Conservation (phyloP, 257 asterid genomes). For the Knoxia roxburghii region DNA sequence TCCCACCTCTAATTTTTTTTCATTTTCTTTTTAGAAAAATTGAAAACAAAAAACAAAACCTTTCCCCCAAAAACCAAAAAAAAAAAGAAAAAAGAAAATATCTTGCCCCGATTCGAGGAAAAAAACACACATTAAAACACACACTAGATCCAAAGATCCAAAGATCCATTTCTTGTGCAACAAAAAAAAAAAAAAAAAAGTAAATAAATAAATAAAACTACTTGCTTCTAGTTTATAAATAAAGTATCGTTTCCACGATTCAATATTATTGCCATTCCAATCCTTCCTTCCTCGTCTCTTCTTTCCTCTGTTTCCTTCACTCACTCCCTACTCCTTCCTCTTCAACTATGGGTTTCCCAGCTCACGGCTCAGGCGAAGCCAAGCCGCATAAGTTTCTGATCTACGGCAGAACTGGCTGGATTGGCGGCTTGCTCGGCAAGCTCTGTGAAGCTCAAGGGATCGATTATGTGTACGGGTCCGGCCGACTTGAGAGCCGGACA, state of each 20-base stretch:
- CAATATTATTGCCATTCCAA: background rate
- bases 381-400: conserved; percentile 61
- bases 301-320: background rate
- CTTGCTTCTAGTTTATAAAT: background rate
- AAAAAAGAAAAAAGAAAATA: background rate
- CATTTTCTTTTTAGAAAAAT: no score
- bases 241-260: background rate
- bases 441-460: conserved; percentile 65
- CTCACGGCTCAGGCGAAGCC: conserved; percentile 46
- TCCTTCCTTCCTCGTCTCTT: background rate
- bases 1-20: no score
- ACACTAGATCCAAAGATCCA: conserved; percentile 1
- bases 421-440: conserved; percentile 77
- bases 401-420: conserved; percentile 86
- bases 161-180: background rate
- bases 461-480: conserved; percentile 62
- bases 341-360: conserved; percentile 51
- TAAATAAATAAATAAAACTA: background rate
- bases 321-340: background rate
- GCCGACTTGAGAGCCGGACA: conserved; percentile 57
- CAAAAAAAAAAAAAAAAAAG: background rate
- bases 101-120: background rate
- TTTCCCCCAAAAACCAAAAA: no score
- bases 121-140: conserved; percentile 1
- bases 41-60: no score